phyloP scores from a whole-genome alignment of 2,329 filamentous ascomycete genomes.

The Penicillium freii region DNA sequence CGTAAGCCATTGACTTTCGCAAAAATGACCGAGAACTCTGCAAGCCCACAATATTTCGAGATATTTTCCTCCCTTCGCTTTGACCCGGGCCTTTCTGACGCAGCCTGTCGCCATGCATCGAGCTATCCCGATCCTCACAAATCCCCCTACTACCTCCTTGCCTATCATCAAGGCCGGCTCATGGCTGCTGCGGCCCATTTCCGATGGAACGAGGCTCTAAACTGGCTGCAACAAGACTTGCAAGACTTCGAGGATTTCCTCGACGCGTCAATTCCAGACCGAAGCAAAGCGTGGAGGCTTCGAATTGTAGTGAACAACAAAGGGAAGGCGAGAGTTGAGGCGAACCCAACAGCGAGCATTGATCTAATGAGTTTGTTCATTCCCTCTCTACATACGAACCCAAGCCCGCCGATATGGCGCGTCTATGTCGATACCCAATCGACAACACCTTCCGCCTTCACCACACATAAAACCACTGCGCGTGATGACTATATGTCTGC shows the following conservation, averaged over 20 bases:
- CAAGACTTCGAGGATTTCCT: slow-evolving; percentile 29
- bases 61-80: slow-evolving; percentile 72
- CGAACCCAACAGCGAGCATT: slow-evolving; percentile 29
- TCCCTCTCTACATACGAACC: slow-evolving; percentile 17
- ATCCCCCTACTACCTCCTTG: slow-evolving; percentile 75
- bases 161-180: slow-evolving; percentile 75
- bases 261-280: slow-evolving; percentile 34
- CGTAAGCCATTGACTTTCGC: slow-evolving; percentile 4
- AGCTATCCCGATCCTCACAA: slow-evolving; percentile 39
- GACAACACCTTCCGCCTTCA: slow-evolving; percentile 62
- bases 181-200: slow-evolving; percentile 57
- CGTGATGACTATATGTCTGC: slow-evolving; percentile 71
- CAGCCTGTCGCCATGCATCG: slow-evolving; percentile 27
- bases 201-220: slow-evolving; percentile 42
- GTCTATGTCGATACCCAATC: slow-evolving; percentile 53
- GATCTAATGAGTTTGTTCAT: slow-evolving; percentile 28
- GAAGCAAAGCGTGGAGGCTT: slow-evolving; percentile 38
- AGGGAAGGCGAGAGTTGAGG: slow-evolving; percentile 35
- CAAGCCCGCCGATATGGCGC: slow-evolving; percentile 40
- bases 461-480: slow-evolving; percentile 80
- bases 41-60: slow-evolving; percentile 46
- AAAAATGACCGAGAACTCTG: slow-evolving; percentile 15
- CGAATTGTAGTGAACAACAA: slow-evolving; percentile 35
- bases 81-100: slow-evolving; percentile 57
- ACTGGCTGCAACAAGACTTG: slow-evolving; percentile 32